Evolutionary conservation across 1,284 basidiomycete genomes (phyloP).

Genomic region (Tilletia caries): DNA sequence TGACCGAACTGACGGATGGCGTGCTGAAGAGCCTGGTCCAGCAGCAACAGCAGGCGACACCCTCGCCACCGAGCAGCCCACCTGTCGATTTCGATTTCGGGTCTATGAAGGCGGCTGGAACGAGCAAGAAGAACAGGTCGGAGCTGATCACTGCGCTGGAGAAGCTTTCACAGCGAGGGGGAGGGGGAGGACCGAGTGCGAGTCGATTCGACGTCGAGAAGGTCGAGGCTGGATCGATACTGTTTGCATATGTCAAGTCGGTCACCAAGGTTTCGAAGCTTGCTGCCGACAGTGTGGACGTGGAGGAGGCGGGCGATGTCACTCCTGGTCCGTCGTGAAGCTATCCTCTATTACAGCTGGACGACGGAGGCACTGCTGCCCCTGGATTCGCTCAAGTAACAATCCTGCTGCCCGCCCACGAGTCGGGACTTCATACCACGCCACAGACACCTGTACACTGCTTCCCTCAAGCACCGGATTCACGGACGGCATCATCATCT

Average conservation of each 20-base stretch:
- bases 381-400: neutral
- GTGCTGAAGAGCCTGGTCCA: conserved; percentile 1
- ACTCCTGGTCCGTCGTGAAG: neutral
- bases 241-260: conserved; percentile 32
- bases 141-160: conserved; percentile 23
- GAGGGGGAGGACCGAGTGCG: neutral
- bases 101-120: neutral
- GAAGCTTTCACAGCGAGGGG: conserved; percentile 14
- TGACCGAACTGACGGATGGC: conserved; percentile 24
- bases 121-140: conserved; percentile 19
- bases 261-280: neutral
- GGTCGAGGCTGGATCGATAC: conserved; percentile 25
- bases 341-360: neutral
- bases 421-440: too few species aligned
- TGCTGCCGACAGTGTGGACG: neutral
- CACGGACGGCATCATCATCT: too few species aligned
- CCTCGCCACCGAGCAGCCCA: conserved; percentile 6
- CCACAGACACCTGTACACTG: too few species aligned
- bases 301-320: neutral
- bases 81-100: conserved; percentile 15
- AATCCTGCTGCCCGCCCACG: too few species aligned
- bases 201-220: conserved; percentile 21
- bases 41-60: conserved; percentile 12
- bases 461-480: too few species aligned
- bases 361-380: neutral